These are phyloP conservation scores for Rosa multiflora DNA, from an alignment of 306 rosid genomes.

Conservation along the genomic window DNA sequence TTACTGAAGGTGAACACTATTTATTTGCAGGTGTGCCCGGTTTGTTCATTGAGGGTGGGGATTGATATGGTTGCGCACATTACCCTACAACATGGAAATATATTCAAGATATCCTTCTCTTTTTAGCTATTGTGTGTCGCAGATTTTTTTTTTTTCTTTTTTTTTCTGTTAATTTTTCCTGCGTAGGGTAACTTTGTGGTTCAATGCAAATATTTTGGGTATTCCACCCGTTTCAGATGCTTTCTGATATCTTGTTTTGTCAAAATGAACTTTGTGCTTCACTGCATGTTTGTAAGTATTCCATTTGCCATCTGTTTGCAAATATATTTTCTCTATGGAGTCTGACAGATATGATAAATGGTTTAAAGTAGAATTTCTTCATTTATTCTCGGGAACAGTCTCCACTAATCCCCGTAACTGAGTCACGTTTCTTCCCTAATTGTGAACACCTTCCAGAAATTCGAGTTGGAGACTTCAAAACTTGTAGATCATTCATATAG, in stretches of 20 bases:
- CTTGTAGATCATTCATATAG: background rate
- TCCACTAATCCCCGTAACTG: background rate
- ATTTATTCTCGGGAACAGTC: background rate
- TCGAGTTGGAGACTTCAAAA: background rate
- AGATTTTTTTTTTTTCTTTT: background rate
- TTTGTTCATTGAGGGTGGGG: slow-evolving; percentile 92
- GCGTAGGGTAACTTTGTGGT: background rate
- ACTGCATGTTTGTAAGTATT: slow-evolving; percentile 12
- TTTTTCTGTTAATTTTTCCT: background rate
- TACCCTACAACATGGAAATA: slow-evolving; percentile 88
- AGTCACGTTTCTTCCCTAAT: background rate
- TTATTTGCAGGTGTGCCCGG: slow-evolving; percentile 85
- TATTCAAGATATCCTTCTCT: slow-evolving; percentile 90
- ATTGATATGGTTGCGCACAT: slow-evolving; percentile 97
- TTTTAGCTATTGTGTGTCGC: slow-evolving; percentile 15
- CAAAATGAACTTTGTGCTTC: slow-evolving; percentile 11
- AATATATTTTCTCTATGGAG: background rate
- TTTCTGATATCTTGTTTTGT: background rate
- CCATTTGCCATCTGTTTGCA: background rate
- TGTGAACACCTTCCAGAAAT: background rate
- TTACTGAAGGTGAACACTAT: slow-evolving; percentile 22
- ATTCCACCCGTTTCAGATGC: slow-evolving; percentile 3
- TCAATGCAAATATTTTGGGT: background rate
- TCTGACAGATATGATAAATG: background rate
- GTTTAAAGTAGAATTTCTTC: background rate